These are phyloP conservation scores for Calonectria montana DNA, from an alignment of 2,329 filamentous ascomycete species.

Conservation along the genomic window DNA sequence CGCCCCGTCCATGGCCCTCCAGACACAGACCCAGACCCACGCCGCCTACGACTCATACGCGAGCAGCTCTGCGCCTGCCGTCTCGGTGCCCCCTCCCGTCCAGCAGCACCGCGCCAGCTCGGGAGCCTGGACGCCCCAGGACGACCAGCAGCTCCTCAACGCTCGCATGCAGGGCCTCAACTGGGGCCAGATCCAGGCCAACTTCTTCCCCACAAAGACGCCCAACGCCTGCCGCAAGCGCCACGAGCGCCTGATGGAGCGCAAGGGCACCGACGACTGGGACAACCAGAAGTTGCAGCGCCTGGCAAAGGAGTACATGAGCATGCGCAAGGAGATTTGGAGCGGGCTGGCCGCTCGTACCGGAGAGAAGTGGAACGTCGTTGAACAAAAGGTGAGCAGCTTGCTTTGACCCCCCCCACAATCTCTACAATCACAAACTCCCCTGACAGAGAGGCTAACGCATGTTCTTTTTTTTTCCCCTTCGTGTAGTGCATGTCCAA, in stretches of 20 bases:
- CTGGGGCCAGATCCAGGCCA: conserved; percentile 83
- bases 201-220: conserved; percentile 81
- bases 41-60: conserved; percentile 54
- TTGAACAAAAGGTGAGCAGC: conserved; percentile 68
- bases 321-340: conserved; percentile 85
- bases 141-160: conserved; percentile 78
- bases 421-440: background rate
- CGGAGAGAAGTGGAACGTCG: conserved; percentile 85
- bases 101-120: conserved; percentile 68
- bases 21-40: conserved; percentile 50
- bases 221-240: conserved; percentile 90
- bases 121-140: conserved; percentile 77
- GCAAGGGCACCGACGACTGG: conserved; percentile 80
- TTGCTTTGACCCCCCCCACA: background rate
- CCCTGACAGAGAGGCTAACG: conserved; percentile 10
- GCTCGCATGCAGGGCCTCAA: conserved; percentile 82
- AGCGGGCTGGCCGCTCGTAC: conserved; percentile 75
- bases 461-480: background rate
- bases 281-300: conserved; percentile 79
- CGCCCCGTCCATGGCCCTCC: conserved; percentile 43
- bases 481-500: conserved; percentile 79
- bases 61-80: conserved; percentile 47
- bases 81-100: conserved; percentile 54
- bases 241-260: conserved; percentile 86
- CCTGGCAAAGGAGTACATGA: conserved; percentile 83